Percentiles rank a stretch among this genome's conserved stretches.
Conservation (phyloP, 176 grass and related monocot genomes). For the Alopecurus myosuroides region DNA sequence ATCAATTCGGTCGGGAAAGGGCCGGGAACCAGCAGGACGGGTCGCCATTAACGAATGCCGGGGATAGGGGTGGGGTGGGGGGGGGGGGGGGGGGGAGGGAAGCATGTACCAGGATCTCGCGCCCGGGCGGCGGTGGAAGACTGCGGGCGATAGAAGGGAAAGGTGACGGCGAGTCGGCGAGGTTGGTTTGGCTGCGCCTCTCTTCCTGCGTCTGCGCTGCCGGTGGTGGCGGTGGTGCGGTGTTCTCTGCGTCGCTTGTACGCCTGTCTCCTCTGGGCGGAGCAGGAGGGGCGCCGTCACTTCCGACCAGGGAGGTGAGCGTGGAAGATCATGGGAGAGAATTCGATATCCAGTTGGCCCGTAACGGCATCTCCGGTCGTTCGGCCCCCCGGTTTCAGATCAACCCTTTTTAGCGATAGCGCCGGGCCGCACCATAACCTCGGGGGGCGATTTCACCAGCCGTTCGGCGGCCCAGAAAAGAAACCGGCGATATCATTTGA, state of each 20-base stretch:
- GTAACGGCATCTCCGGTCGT: too few relatives aligned
- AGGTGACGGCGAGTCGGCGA: neutral
- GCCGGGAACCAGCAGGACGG: neutral
- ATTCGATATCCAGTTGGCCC: neutral
- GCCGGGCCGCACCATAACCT: too few relatives aligned
- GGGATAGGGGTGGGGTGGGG: too few relatives aligned
- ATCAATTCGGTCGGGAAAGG: neutral
- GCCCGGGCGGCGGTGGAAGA: neutral
- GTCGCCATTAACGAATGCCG: neutral
- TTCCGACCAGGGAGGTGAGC: neutral
- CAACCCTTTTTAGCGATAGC: too few relatives aligned
- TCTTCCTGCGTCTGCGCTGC: neutral
- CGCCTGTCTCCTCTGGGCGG: neutral
- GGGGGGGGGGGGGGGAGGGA: neutral
- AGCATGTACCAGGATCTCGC: neutral
- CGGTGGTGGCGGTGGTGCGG: neutral
- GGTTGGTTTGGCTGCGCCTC: neutral
- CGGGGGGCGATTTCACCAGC: too few relatives aligned
- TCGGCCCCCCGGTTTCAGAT: too few relatives aligned
- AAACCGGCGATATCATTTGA: too few relatives aligned
- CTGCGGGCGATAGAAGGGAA: neutral
- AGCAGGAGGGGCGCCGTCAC: neutral
- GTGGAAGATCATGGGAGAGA: neutral
- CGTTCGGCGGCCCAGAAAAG: too few relatives aligned
- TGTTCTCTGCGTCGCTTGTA: neutral